Conservation (phyloP, 1,139 yeast species). For the Pichia sp. region DNA sequence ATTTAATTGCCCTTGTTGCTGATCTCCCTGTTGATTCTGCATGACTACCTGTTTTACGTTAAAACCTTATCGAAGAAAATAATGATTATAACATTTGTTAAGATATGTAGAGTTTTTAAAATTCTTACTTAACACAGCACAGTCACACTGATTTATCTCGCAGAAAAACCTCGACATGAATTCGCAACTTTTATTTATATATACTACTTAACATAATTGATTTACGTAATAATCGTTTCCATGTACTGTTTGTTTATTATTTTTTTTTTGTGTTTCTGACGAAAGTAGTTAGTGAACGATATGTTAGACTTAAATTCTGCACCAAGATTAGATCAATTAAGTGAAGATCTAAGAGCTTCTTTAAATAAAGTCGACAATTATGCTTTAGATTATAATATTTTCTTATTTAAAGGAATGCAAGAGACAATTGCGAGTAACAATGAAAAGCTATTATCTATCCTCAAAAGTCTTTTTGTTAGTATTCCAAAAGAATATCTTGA, state of each 20-base stretch:
- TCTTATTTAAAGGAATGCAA: slow-evolving; percentile 27
- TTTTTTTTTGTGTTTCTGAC: no score
- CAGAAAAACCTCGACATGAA: not conserved
- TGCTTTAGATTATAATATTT: slow-evolving; percentile 32
- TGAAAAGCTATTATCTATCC: slow-evolving; percentile 18
- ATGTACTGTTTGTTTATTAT: no score
- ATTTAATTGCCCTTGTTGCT: not conserved
- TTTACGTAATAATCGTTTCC: not conserved
- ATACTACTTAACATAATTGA: no score
- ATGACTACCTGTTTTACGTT: not conserved
- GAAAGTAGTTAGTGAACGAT: no score
- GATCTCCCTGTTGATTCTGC: slow-evolving; percentile 2
- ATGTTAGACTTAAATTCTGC: slow-evolving; percentile 6
- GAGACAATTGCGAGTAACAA: slow-evolving; percentile 18
- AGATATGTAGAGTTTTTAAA: no score
- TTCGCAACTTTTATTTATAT: not conserved
- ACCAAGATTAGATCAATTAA: slow-evolving; percentile 2
- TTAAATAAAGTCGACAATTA: slow-evolving; percentile 27
- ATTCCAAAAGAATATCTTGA: slow-evolving; percentile 23
- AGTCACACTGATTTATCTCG: no score
- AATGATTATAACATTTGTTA: no score
- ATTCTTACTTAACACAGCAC: no score
- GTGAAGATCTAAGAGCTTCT: slow-evolving; percentile 16
- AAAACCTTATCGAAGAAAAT: no score
- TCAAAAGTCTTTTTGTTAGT: slow-evolving; percentile 17